A percentile compares a stretch with the other conserved stretches of the same genome.
These are phyloP conservation scores for Tilletia walkeri DNA, from an alignment of 1,284 basidiomycete genomes.

Conservation along the genomic window DNA sequence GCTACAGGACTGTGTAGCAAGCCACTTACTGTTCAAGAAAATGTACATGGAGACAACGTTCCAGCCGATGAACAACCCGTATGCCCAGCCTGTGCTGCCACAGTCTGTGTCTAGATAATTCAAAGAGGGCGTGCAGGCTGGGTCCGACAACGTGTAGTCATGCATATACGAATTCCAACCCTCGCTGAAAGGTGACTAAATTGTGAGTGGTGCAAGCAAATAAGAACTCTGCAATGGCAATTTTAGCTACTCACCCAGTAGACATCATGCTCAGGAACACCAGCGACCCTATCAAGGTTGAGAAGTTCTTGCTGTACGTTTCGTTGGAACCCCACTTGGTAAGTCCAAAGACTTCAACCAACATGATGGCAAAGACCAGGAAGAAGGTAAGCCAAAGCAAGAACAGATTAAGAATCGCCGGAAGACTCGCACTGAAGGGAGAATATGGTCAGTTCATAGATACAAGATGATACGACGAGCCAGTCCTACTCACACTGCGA, in stretches of 20 bases:
- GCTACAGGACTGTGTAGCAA: background rate
- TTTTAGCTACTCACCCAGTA: constrained; percentile 53
- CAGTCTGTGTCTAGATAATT: constrained; percentile 79
- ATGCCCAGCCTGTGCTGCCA: constrained; percentile 81
- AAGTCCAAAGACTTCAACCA: constrained; percentile 86
- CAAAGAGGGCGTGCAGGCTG: constrained; percentile 70
- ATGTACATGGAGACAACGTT: constrained; percentile 83
- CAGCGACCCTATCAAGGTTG: constrained; percentile 73
- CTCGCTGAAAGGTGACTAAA: constrained; percentile 26
- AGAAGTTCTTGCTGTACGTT: constrained; percentile 75
- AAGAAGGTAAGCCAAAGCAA: constrained; percentile 88
- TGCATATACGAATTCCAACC: constrained; percentile 56
- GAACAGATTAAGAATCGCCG: constrained; percentile 80
- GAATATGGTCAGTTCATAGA: background rate
- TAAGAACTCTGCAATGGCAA: no score
- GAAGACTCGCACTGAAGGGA: constrained; percentile 71
- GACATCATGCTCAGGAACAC: constrained; percentile 72
- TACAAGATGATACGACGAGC: constrained; percentile 11
- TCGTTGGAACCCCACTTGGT: constrained; percentile 78
- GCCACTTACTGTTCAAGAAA: constrained; percentile 90
- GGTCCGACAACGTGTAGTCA: constrained; percentile 64
- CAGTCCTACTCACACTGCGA: constrained; percentile 71
- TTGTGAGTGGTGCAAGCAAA: no score
- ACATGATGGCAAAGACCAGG: constrained; percentile 85
- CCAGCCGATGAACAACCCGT: constrained; percentile 88